Percentiles rank a stretch among this genome's conserved stretches.
Conservation (phyloP, 129 eudicot genomes). For the Saussurea involucrata region DNA sequence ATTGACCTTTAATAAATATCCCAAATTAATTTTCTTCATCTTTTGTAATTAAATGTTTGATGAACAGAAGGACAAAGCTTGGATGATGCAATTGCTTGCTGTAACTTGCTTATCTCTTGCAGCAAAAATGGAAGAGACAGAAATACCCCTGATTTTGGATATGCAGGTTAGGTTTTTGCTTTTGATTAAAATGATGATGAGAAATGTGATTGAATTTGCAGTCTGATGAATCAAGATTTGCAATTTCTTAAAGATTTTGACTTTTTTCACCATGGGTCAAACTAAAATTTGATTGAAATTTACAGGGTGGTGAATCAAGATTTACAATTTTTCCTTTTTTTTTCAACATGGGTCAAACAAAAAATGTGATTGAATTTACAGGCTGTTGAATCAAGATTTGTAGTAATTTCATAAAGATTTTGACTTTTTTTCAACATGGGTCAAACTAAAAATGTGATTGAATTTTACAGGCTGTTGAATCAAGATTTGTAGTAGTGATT, state of each 20-base stretch:
- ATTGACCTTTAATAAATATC: not conserved
- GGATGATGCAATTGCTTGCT: constrained; percentile 77
- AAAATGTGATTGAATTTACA: not conserved
- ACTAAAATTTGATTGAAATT: not conserved
- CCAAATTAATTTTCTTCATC: not conserved
- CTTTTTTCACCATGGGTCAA: not conserved
- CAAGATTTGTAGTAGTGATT: constrained; percentile 27
- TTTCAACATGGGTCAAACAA: constrained; percentile 3
- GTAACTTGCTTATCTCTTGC: constrained; percentile 64
- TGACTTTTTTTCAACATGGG: not conserved
- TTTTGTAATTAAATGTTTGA: not conserved
- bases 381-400: not conserved
- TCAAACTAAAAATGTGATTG: not conserved
- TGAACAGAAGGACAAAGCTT: constrained; percentile 47
- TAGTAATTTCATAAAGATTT: not conserved
- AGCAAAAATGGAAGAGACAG: constrained; percentile 71
- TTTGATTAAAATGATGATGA: not conserved
- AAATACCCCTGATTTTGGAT: constrained; percentile 49
- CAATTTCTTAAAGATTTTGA: not conserved
- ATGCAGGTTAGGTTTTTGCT: constrained; percentile 43
- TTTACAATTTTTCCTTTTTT: not conserved
- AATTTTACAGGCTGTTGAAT: constrained; percentile 37
- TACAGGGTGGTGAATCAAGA: not conserved
- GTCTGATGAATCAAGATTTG: not conserved
- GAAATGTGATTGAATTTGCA: not conserved